Conservation (phyloP, 2,329 filamentous ascomycete species). For the Fusarium acutatum region DNA sequence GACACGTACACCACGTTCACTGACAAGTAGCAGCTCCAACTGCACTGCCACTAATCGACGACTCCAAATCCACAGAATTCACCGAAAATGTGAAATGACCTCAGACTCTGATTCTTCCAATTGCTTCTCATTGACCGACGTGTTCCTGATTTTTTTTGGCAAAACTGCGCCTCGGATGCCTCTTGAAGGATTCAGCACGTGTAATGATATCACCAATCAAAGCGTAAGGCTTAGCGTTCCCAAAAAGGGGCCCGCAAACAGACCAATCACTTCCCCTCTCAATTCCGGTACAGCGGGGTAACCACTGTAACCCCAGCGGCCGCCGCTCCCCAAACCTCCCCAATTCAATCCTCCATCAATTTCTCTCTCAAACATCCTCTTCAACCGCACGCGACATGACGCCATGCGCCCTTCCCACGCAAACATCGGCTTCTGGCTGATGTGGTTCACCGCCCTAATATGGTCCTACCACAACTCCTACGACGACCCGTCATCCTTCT, state of each 20-base stretch:
- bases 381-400: slow-evolving; percentile 12
- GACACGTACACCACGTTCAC: not conserved
- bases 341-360: not conserved
- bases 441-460: slow-evolving; percentile 41
- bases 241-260: not conserved
- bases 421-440: slow-evolving; percentile 45
- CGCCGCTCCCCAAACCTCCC: not conserved
- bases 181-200: not conserved
- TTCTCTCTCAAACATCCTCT: not conserved
- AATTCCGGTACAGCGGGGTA: not conserved
- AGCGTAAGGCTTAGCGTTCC: not conserved
- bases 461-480: slow-evolving; percentile 45
- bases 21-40: not conserved
- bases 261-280: not conserved
- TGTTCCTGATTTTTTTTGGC: not conserved
- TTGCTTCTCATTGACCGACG: accelerated
- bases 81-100: accelerated
- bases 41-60: not conserved
- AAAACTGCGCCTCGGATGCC: not conserved
- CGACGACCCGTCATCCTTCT: slow-evolving; percentile 48
- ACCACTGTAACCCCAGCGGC: not conserved
- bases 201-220: not conserved
- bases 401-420: slow-evolving; percentile 41
- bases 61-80: not conserved
- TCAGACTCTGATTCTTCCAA: accelerated